Base-by-base conservation (phyloP, 768 basidiomycete genomes). In the Tulasnella sp. region DNA sequence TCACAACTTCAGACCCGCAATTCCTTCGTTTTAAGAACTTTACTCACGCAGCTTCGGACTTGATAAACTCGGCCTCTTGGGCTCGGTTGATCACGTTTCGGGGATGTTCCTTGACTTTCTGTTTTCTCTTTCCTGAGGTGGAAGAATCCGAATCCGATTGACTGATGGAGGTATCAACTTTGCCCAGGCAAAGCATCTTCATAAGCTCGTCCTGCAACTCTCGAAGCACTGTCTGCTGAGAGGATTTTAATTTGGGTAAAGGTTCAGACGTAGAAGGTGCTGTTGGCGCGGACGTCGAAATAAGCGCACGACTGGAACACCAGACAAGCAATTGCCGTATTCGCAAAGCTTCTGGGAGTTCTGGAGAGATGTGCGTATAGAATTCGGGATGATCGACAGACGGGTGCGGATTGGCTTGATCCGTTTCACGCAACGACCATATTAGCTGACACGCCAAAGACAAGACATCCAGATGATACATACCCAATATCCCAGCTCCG, bases 121-220 rank as follows among this genome's bases (percentile, higher is more conserved):
- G 71, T 69, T 48, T 37, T n/a, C 46, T 13, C n/a, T n/a, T 57
- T 23, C 55, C 75, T 26, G 69, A 42, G n/a, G 39, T 48, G 20
- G 67, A 16, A 18, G 74, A 32, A 23, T 75, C 74, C 35, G 39
- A 40, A 26, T 77, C 77, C 39, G 69, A 32, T 35, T 48, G 42
- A 35, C 48, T 40, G n/a, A 77, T 3, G 7, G 69, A 71, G 5
- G 77, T 77, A 44, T 70, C 69, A 1, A 77, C 77, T 69, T 77
- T 77, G 35, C 77, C 77, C 69, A 77, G 70, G 42, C 77, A 77
- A 35, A 77, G 42, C 61, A 70, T 70, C 69, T 77, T 77, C 77
- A 77, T 77, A 37, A 77, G 44, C 37, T 77, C 77, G 35, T 77
- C 77, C 39, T 77, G 77, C 16, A 77, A 40, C 26, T 70, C 71